Percentiles rank a stretch among this genome's conserved stretches.
These are phyloP conservation scores for Fusarium circinatum DNA, from an alignment of 2,329 filamentous ascomycete genomes.

Conservation along the genomic window DNA sequence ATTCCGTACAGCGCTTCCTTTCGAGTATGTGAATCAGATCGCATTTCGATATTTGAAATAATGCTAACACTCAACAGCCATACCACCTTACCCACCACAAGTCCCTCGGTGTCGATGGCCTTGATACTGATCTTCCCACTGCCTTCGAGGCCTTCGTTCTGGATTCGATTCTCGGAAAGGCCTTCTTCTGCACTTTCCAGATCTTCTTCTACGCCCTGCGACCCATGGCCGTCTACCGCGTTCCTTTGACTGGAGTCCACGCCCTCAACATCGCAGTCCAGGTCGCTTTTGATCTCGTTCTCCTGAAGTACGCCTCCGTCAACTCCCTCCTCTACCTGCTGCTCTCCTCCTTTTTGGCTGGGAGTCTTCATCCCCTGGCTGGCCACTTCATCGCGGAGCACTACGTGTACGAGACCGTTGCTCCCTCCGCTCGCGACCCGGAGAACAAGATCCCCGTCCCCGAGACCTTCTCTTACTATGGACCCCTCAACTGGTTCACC, in stretches of 20 bases:
- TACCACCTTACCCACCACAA: slow-evolving; percentile 99
- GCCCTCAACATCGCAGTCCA: slow-evolving; percentile 83
- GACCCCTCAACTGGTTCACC: slow-evolving; percentile 87
- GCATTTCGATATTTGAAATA: neutral
- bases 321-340: slow-evolving; percentile 84
- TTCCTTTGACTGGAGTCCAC: slow-evolving; percentile 88
- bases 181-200: slow-evolving; percentile 99
- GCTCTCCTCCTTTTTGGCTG: slow-evolving; percentile 90
- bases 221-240: slow-evolving; percentile 91
- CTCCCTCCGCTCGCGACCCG: slow-evolving; percentile 64
- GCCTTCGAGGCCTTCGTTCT: slow-evolving; percentile 91
- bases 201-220: slow-evolving; percentile 98
- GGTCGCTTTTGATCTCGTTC: slow-evolving; percentile 76
- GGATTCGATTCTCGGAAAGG: slow-evolving; percentile 93
- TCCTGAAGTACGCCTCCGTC: slow-evolving; percentile 70
- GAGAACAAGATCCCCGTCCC: slow-evolving; percentile 75
- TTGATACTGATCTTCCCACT: slow-evolving; percentile 96
- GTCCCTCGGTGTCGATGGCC: slow-evolving; percentile 92
- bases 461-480: slow-evolving; percentile 98
- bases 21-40: slow-evolving; percentile 66
- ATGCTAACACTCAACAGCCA: slow-evolving; percentile 64
- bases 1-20: slow-evolving; percentile 97
- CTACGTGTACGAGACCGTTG: slow-evolving; percentile 79
- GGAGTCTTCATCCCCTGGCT: slow-evolving; percentile 91
- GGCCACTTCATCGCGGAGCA: slow-evolving; percentile 99